Evolutionary conservation across 805 yeast genomes (phyloP), one percentile per base, ranked within the genome.

Genomic region (Wickerhamiella australiensis): DNA sequence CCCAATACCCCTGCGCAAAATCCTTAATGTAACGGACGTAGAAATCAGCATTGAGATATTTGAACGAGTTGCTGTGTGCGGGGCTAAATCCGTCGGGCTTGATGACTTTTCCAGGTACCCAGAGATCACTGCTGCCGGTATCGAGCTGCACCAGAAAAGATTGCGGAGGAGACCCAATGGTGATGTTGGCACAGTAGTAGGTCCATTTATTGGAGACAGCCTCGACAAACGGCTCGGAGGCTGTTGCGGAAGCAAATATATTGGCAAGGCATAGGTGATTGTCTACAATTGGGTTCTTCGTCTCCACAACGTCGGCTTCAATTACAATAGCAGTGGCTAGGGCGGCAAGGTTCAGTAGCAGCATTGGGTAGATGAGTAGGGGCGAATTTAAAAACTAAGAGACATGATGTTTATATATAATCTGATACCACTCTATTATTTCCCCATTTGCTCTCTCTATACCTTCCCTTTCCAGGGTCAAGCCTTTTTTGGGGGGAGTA

Each of bases 71-170:
- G 42, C 59, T 54, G 20, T 42, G 42, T n/a, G 40, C 37, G 2
- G 53, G 13, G 37, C 57, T 55, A 31, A 47, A 59, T 15, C 62
- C 62, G 33, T 57, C 54, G 50, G 52, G 56, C 42, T 53, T 56
- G 27, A 59, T 50, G 18, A 49, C 33, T 4, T 52, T 36, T 13
- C 57, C 47, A 0, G 62, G 61, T 3, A 59, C 57, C 62, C 62
- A 60, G 25, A 50, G 52, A 49, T 64, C 68, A 31, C 63, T 59
- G 0, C 87, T 80, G 2, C 90, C 92, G 1, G 88, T 83, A 56
- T 84, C 92, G n/a, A 83, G 65, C 44, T 79, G 68, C 5, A 82
- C 78, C 13, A 69, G 68, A 25, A 82, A 71, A 2, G 66, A 58
- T 54, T 78, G 79, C 1, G 68, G 59, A 1, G 78, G 72, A 0